Evolutionary conservation across 2,329 filamentous ascomycete genomes (phyloP), one percentile per base, ranked within the genome.

Genomic region (Huntiella moniliformis): DNA sequence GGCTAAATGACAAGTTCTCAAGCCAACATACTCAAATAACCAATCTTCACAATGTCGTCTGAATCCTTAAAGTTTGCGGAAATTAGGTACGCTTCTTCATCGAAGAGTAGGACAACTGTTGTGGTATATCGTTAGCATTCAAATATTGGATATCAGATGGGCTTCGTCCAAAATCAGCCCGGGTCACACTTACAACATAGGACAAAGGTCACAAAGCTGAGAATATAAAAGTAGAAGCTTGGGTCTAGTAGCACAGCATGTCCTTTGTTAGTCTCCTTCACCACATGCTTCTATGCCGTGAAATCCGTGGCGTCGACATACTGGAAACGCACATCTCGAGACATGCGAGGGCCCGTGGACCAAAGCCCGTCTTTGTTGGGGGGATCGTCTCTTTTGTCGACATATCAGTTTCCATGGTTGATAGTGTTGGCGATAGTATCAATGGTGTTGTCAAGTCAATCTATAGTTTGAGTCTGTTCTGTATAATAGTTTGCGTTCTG

Each of bases 161-260:
- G 17, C 15, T 17, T 22, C 37, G 17, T 15, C 22, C 22, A 4
- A 28, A 28, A 28, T 28, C 22, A 8, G 22, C 22, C 22, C 8
- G 22, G 22, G 22, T 28, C 22, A 28, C 11, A 45, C 43, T 7
- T 45, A 45, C 43, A 38, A 38, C 34, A 45, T 13, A 45, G 22
- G 11, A 45, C 35, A 18, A 45, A 35, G 38, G 43, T 45, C n/a
- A 38, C 37, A 15, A 45, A 45, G 18, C 18, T 45, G 18, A 45
- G 31, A 6, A 38, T 31, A 28, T 45, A 39, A 6, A 36, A 38
- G 31, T 45, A 45, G 43, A 45, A 45, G 13, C 35, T 28, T 10
- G 43, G 43, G 38, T 45, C 43, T 45, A 33, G 43, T 33, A 34
- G 16, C 5, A 45, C 35, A 45, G 34, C 13, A 33, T 38, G n/a